These are phyloP conservation scores for Aspergillus saccharolyticus DNA, from an alignment of 495 filamentous ascomycete species.

Conservation along the genomic window DNA sequence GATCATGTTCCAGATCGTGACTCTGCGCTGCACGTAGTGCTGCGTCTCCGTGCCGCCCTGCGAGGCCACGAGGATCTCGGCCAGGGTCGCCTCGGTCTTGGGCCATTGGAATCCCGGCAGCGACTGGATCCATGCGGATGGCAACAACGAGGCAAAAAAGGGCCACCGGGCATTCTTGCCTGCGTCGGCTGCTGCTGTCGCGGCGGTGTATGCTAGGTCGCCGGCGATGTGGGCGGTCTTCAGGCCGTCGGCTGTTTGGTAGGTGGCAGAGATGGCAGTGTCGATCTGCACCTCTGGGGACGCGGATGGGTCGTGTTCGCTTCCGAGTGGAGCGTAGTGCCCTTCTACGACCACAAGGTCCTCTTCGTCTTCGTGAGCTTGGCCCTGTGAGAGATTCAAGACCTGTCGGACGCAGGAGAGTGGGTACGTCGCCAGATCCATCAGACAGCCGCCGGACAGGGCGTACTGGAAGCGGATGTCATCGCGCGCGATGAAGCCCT, in stretches of 20 bases:
- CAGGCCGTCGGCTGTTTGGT: constrained; percentile 36
- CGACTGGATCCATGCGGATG: constrained; percentile 10
- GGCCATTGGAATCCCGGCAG: constrained; percentile 25
- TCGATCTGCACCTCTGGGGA: constrained; percentile 24
- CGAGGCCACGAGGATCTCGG: constrained; percentile 24
- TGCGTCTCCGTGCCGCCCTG: constrained; percentile 21
- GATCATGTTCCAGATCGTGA: constrained; percentile 41
- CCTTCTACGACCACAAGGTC: constrained; percentile 20
- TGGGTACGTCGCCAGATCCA: constrained; percentile 54
- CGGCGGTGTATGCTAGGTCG: constrained; percentile 19
- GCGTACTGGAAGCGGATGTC: constrained; percentile 55
- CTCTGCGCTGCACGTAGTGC: constrained; percentile 26
- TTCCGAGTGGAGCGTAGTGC: neutral
- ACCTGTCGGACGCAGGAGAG: constrained; percentile 38
- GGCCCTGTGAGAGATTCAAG: constrained; percentile 18
- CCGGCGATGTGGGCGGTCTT: constrained; percentile 33
- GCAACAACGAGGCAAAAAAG: constrained; percentile 1
- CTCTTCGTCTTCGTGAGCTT: constrained; percentile 9
- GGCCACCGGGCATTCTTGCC: neutral
- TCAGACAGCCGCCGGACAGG: constrained; percentile 51
- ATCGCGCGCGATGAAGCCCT: constrained; percentile 18
- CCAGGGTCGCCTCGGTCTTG: constrained; percentile 22
- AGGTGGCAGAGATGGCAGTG: constrained; percentile 36
- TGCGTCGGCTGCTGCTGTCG: neutral
- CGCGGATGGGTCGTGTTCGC: constrained; percentile 4